Base-by-base conservation (phyloP, 495 filamentous ascomycete species). In the Amniculicola lignicola region DNA sequence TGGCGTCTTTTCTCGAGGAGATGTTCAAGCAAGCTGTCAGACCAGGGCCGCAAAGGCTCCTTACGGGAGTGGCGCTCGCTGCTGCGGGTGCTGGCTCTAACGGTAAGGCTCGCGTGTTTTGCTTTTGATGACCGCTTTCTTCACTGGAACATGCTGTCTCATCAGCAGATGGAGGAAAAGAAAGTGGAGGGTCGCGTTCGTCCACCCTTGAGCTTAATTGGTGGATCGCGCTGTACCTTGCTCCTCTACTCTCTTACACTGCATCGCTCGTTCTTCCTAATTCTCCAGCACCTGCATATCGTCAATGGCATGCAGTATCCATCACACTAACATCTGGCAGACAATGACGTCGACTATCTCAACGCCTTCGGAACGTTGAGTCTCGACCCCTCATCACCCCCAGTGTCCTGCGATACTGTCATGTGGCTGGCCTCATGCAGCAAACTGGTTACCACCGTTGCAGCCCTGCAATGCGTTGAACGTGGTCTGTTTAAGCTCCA, bases 391-490 rank as follows among this genome's bases (percentile, higher is more conserved):
- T n/a, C 33, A 12, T 49, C 53, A 15, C n/a, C 24, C 14, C 36
- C 53, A 19, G 53, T 57, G n/a, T 29, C 53, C 16, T 18, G 43
- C 6, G 36, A 48, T 3, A 40, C 53, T 16, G 43, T 57, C 2
- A 49, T 48, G 43, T 55, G 54, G 48, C 22, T 55, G 2, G 60
- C 60, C 19, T 60, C 60, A 12, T 54, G 47, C 21, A 52, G 31
- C 42, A 55, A 63, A 40, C 48, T 63, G 23, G 23, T 55, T 1
- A 51, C 56, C 18, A 22, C 49, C 16, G 27, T 63, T 21, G 47
- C 60, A 31, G 56, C 38, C n/a, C 28, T 63, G 22, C 60, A 63
- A 25, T 48, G 41, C 27, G 40, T 60, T n/a, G 60, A 63, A 25
- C 47, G 49, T 11, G 48, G 60, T 6, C 33, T 59, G 15, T 41